These are phyloP conservation scores for Saccharomycopsis sp. DNA, from an alignment of 805 yeast species.

Conservation along the genomic window DNA sequence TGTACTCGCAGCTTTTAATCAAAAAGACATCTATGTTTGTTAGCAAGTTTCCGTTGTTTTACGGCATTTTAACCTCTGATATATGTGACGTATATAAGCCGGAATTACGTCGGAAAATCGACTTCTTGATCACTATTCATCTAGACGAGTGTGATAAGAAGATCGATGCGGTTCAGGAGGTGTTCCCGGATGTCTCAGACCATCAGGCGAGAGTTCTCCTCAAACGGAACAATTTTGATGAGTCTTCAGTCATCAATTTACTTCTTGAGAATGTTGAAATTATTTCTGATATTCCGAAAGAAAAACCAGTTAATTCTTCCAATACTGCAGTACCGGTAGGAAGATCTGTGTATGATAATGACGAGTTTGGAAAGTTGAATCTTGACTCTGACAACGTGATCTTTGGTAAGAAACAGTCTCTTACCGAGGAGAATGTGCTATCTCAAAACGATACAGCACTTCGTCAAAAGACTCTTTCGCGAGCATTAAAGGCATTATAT, in stretches of 20 bases:
- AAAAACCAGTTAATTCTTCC: conserved; percentile 25
- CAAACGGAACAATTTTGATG: conserved; percentile 39
- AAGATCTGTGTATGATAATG: conserved; percentile 28
- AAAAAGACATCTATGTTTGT: conserved; percentile 35
- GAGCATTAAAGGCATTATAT: conserved; percentile 58
- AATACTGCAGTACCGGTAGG: conserved; percentile 5
- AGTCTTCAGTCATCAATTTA: conserved; percentile 51
- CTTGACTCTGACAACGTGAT: conserved; percentile 25
- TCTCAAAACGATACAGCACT: conserved; percentile 32
- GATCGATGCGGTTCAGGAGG: conserved; percentile 39
- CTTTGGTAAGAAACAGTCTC: conserved; percentile 31
- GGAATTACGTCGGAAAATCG: conserved; percentile 44
- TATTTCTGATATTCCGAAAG: conserved; percentile 28
- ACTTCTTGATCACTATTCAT: conserved; percentile 33
- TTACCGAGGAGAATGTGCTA: conserved; percentile 26
- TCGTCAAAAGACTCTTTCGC: conserved; percentile 50
- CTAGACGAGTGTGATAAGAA: conserved; percentile 28
- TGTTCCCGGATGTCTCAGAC: conserved; percentile 59
- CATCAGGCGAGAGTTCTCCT: conserved; percentile 45
- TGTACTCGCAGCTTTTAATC: conserved; percentile 35
- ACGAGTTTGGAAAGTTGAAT: conserved; percentile 29
- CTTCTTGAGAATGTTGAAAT: conserved; percentile 58
- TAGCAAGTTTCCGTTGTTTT: conserved; percentile 45
- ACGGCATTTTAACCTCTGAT: conserved; percentile 45
- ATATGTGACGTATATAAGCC: conserved; percentile 43